Evolutionary conservation across 2,329 filamentous ascomycete genomes (phyloP).

Genomic region (Fonsecaea monophora): DNA sequence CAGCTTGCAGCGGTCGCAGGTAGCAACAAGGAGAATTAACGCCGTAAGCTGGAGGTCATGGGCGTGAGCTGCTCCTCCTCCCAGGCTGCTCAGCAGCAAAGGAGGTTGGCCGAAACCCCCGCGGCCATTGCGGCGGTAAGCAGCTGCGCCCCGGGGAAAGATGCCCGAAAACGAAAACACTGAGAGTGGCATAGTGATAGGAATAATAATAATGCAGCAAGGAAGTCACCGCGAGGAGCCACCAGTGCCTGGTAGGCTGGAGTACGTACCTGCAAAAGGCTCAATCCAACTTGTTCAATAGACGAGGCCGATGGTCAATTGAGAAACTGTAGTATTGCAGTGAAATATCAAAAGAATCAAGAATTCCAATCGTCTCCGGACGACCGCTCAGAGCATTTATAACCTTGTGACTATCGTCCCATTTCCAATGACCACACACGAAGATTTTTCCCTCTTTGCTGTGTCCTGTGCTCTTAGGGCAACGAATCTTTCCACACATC

Average conservation of each 20-base stretch:
- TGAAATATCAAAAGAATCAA: slow-evolving; percentile 12
- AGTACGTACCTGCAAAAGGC: slow-evolving; percentile 26
- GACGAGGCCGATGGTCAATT: not conserved
- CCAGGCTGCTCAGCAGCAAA: slow-evolving; percentile 4
- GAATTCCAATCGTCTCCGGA: slow-evolving; percentile 24
- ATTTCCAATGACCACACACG: slow-evolving; percentile 9
- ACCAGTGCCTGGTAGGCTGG: not conserved
- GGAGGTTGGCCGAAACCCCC: slow-evolving; percentile 13
- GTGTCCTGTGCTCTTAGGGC: slow-evolving; percentile 3
- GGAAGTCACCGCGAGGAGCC: not conserved
- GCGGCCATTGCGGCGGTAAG: not conserved
- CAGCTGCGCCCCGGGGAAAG: slow-evolving; percentile 7
- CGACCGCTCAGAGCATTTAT: slow-evolving; percentile 26
- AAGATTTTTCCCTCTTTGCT: slow-evolving; percentile 15
- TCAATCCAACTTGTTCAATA: slow-evolving; percentile 1
- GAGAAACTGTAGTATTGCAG: slow-evolving; percentile 3
- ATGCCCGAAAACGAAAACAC: slow-evolving; percentile 9
- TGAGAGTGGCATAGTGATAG: not conserved
- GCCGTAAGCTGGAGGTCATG: not conserved
- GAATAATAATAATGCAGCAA: not conserved
- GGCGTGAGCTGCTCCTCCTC: not conserved
- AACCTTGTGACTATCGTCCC: slow-evolving; percentile 9
- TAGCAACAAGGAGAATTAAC: not conserved
- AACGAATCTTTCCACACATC: slow-evolving; percentile 16
- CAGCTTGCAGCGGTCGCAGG: slow-evolving; percentile 13